Base-by-base conservation (phyloP, 2,329 filamentous ascomycete genomes). In the Drechslera avenae region DNA sequence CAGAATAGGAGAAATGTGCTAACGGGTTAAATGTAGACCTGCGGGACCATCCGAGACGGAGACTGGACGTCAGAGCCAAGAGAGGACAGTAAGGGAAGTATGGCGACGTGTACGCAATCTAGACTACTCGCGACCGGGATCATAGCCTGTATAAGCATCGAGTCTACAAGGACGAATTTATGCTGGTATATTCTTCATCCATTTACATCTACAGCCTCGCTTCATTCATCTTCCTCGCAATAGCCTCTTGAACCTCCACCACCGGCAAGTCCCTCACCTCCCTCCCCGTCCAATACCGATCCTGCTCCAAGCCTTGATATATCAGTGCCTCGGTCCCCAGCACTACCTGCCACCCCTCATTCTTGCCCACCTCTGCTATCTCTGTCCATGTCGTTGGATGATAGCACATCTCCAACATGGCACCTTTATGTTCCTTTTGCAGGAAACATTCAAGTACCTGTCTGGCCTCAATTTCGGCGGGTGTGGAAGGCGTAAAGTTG, bases 381-480 rank as follows among this genome's bases (percentile, higher is more conserved):
- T 82, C 79, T 0, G 89, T 92, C 59, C 61, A 69, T 0, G 87
- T 86, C 2, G 79, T 72, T 0, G 89, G 89, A 68, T 91, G 89
- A 69, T 92, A 92, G 77, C 88, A 91, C 89, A 93, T 92, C 72
- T 92, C 89, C 52, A 92, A 71, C 49, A 92, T 83, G 5, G 84
- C 84, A 5, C 87, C 88, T 72, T 87, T 87, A 54, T 81, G 74
- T 23, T 77, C 66, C 46, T 78, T 79, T 19, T 50, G 40, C 28
- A 83, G 52, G 43, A 83, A 81, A 3, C 76, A 70, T 62, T 84
- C 78, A 0, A 81, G 71, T 0, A 90, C 79, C 1, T 73, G 69
- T 1, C 89, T 77, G 3, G 87, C 83, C 34, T 78, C 75, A 21
- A 79, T 76, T 76, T 94, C 89, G 21, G 80, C 81, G 1, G 78